These are phyloP conservation scores for Plasmodium adleri DNA, from an alignment of 169 alveolate species.

Conservation along the genomic window DNA sequence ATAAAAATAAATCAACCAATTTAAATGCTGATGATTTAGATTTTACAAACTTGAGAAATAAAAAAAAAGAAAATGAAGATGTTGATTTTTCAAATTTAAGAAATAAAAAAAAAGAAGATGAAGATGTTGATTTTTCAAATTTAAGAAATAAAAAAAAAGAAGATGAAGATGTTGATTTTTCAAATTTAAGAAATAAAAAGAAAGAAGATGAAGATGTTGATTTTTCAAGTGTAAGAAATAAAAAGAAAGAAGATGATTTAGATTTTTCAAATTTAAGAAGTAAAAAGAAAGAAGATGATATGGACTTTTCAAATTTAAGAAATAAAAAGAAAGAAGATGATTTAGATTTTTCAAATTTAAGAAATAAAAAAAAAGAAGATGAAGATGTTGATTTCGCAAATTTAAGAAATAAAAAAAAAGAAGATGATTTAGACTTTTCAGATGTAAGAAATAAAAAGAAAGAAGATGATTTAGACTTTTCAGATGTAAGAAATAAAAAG, in stretches of 20 bases:
- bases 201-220: constrained; percentile 4
- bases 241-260: constrained; percentile 11
- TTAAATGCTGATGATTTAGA: constrained; percentile 29
- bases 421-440: constrained; percentile 3
- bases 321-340: not conserved
- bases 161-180: constrained; percentile 12
- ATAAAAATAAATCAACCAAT: constrained; percentile 5
- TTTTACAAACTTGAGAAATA: constrained; percentile 14
- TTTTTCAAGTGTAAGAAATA: constrained; percentile 25
- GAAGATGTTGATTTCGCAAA: not conserved
- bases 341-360: not conserved
- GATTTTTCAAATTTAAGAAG: constrained; percentile 27
- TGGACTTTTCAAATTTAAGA: constrained; percentile 23
- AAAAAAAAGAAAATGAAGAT: not conserved
- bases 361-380: constrained; percentile 7
- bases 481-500: constrained; percentile 18
- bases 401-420: constrained; percentile 13
- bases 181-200: constrained; percentile 23
- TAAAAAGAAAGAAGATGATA: constrained; percentile 17
- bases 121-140: not conserved
- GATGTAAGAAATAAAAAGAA: constrained; percentile 23
- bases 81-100: not conserved
- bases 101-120: constrained; percentile 4
- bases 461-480: constrained; percentile 21
- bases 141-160: constrained; percentile 12